phyloP scores from a whole-genome alignment of 768 basidiomycete species.

The Xerocomellus dryophilus region DNA sequence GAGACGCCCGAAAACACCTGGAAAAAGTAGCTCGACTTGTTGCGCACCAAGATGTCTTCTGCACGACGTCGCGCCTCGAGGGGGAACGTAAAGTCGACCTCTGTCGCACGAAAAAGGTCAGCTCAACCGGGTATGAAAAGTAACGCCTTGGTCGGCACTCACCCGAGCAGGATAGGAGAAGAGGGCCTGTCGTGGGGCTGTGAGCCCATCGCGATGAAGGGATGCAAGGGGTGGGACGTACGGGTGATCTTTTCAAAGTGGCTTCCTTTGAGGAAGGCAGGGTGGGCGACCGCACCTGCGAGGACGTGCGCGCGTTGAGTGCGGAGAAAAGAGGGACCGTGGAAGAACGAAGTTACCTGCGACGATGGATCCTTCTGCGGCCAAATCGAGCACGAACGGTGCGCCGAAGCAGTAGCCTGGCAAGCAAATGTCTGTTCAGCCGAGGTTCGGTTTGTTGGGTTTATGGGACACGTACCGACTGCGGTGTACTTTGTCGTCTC shows the following conservation, averaged over 20 bases:
- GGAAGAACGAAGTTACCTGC: conserved; percentile 36
- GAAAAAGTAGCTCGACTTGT: conserved; percentile 48
- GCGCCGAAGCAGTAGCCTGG: conserved; percentile 58
- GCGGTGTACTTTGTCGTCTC: conserved; percentile 40
- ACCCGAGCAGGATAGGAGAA: conserved; percentile 26
- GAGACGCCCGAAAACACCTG: conserved; percentile 50
- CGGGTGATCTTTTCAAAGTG: conserved; percentile 49
- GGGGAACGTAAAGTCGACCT: conserved; percentile 51
- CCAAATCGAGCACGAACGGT: conserved; percentile 45
- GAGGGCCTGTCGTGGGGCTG: conserved; percentile 5
- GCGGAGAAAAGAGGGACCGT: too few species aligned
- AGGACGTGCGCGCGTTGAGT: neutral
- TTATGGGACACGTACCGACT: conserved; percentile 35
- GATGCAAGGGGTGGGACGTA: conserved; percentile 23
- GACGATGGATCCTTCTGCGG: conserved; percentile 40
- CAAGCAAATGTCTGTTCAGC: neutral
- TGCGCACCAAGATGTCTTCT: conserved; percentile 50
- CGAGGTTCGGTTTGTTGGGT: too few species aligned
- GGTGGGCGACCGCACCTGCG: conserved; percentile 50
- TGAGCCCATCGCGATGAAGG: neutral
- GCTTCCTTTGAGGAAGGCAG: conserved; percentile 46
- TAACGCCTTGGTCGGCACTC: neutral
- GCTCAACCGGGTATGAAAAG: neutral
- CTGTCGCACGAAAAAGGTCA: conserved; percentile 30
- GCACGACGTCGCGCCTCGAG: conserved; percentile 47